Evolutionary conservation across 2,329 filamentous ascomycete species (phyloP), one percentile per base, ranked within the genome.

Genomic region (Harringtonia lauricola): DNA sequence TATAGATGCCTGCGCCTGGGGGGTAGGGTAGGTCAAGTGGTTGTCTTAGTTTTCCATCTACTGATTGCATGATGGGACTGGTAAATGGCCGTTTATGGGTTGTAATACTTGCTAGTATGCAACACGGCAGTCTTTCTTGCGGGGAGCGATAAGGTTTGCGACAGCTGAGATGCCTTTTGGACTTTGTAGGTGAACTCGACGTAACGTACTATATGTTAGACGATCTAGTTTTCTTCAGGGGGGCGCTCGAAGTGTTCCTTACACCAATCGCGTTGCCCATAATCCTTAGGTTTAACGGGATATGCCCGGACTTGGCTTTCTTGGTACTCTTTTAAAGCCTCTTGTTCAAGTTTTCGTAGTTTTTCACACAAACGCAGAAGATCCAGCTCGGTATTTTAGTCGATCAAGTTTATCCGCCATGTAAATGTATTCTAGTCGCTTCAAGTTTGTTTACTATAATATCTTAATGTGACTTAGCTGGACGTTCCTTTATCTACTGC

Each of bases 21-120:
- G n/a, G n/a, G n/a, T n/a, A n/a, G n/a, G n/a, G n/a, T n/a, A 18
- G 33, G 24, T 12, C 17, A 29, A n/a, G n/a, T 4, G 21, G 9
- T 29, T 43, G 17, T 38, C 36, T 39, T 26, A 43, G 36, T 44
- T 19, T 21, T 24, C 19, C 17, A 44, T 44, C 21, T 39, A 5
- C 14, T 21, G 19, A 14, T 24, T n/a, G 26, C 19, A 44, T 10
- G n/a, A 39, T 26, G 19, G 19, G 17, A 39, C 36, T 18, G 18
- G 22, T 14, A 19, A 44, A 18, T 21, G 34, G 17, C 22, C 19
- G 34, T 44, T 14, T 24, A 44, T 22, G n/a, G 29, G 36, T 38
- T 38, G 9, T 29, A 44, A 13, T 9, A 39, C 42, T 29, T n/a
- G 17, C 18, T 44, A 15, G 19, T 44, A 39, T 31, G 28, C 21